Base-by-base conservation (phyloP, 2,329 filamentous ascomycete species). In the Fonsecaea pedrosoi region DNA sequence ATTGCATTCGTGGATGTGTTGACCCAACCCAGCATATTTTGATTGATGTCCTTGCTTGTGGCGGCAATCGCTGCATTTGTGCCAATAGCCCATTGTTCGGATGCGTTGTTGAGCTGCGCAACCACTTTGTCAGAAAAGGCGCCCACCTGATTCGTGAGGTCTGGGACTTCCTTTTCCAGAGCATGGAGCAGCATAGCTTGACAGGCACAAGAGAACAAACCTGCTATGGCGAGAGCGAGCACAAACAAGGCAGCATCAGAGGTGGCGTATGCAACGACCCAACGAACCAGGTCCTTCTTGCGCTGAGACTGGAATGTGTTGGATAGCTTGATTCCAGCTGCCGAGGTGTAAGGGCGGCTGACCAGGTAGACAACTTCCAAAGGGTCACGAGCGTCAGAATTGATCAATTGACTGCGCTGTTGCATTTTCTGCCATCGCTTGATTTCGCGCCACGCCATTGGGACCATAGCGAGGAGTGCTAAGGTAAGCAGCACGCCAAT, bases 331-430 rank as follows among this genome's bases (percentile, higher is more conserved):
- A 97, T 85, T 48, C 94, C 94, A 34, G 85, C 81, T 1, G 84
- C 84, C 0, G 92, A 87, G 0, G 92, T 92, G 73, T 90, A 87
- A 1, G 94, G 93, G 25, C 92, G 87, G 38, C 92, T 94, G 37
- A 90, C 88, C 71, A 97, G 90, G 79, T 97, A 96, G 50, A 96
- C 87, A 40, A 94, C 88, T 76, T 98, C 94, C 84, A 97, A 88
- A 0, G 90, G 86, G 74, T 98, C 93, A 75, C 89, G 88, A 35
- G 87, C 85, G 63, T 89, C 83, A 71, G 85, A 82, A 54, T 84
- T 82, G 72, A 96, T 85, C 37, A 93, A 82, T 63, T 84, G 81
- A 25, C 91, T 87, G 66, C 90, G 89, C 71, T 89, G 82, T 77
- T 90, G 86, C 84, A 93, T 91, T 37, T 83, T 85, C 54, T 87